A percentile compares a stretch with the other conserved stretches of the same genome.
Conservation (phyloP, 352 stramenopile species). For the Pythium periplocum region DNA sequence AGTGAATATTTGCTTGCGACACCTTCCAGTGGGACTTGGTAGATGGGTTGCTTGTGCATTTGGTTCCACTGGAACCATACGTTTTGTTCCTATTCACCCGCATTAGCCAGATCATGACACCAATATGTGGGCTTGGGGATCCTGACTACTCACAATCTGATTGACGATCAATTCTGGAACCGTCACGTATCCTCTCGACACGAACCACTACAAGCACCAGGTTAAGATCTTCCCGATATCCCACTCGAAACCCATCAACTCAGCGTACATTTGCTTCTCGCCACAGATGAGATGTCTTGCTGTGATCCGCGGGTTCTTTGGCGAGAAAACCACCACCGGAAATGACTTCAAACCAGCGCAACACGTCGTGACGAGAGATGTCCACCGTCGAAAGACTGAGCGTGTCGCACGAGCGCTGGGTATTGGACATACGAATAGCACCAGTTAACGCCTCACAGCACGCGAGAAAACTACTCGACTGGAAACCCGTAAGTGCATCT, state of each 20-base stretch:
- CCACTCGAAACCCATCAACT: background rate
- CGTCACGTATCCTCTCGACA: slow-evolving; percentile 52
- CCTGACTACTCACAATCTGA: slow-evolving; percentile 52
- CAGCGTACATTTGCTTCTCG: slow-evolving; percentile 36
- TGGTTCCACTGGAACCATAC: slow-evolving; percentile 59
- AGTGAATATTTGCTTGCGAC: slow-evolving; percentile 40
- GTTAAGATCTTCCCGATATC: background rate
- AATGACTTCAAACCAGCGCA: slow-evolving; percentile 46
- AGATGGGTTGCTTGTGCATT: slow-evolving; percentile 3
- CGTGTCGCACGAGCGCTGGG: slow-evolving; percentile 65
- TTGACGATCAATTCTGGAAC: slow-evolving; percentile 64
- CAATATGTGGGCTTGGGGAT: too few relatives aligned
- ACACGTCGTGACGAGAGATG: slow-evolving; percentile 17
- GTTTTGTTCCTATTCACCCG: slow-evolving; percentile 45
- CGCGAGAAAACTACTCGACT: slow-evolving; percentile 38
- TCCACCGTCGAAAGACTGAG: slow-evolving; percentile 14
- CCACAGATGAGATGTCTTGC: slow-evolving; percentile 32
- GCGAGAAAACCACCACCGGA: slow-evolving; percentile 49
- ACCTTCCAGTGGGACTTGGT: slow-evolving; percentile 36
- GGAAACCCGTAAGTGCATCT: slow-evolving; percentile 46
- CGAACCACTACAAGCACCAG: slow-evolving; percentile 42
- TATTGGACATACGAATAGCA: slow-evolving; percentile 51
- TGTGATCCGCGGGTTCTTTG: slow-evolving; percentile 25
- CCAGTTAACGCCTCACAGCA: slow-evolving; percentile 28
- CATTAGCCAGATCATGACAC: too few relatives aligned